These are phyloP conservation scores for Candida endomychidarum DNA, from an alignment of 805 yeast species.

Conservation along the genomic window DNA sequence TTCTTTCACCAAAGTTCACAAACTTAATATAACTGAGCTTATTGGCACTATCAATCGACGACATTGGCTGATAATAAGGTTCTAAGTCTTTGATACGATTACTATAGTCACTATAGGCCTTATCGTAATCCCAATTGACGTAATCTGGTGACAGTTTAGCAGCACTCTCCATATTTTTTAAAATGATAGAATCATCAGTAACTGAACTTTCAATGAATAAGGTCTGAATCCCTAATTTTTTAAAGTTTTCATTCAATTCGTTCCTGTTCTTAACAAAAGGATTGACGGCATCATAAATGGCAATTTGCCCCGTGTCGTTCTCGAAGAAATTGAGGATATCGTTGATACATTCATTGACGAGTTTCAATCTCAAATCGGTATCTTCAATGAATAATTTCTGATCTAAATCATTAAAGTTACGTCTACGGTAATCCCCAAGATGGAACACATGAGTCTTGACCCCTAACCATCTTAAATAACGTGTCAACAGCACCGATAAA, in stretches of 20 bases:
- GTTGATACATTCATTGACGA: slow-evolving; percentile 60
- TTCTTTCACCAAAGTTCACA: slow-evolving; percentile 84
- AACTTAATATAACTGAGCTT: slow-evolving; percentile 74
- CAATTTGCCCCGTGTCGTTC: slow-evolving; percentile 85
- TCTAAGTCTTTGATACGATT: slow-evolving; percentile 67
- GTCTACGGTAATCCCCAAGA: slow-evolving; percentile 84
- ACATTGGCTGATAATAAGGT: slow-evolving; percentile 72
- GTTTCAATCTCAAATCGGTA: slow-evolving; percentile 54
- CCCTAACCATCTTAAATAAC: slow-evolving; percentile 95
- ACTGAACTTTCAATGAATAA: slow-evolving; percentile 86
- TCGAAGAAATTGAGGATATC: slow-evolving; percentile 74
- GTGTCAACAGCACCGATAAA: slow-evolving; percentile 83
- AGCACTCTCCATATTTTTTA: slow-evolving; percentile 71
- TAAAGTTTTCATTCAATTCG: slow-evolving; percentile 54
- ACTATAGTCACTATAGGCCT: slow-evolving; percentile 76
- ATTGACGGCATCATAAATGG: slow-evolving; percentile 93
- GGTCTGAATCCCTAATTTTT: slow-evolving; percentile 63
- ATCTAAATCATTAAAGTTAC: slow-evolving; percentile 48
- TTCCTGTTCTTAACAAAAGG: slow-evolving; percentile 70
- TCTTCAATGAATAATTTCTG: slow-evolving; percentile 41
- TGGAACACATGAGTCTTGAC: slow-evolving; percentile 91
- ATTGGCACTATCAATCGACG: slow-evolving; percentile 39
- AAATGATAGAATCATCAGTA: slow-evolving; percentile 66
- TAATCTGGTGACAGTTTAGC: slow-evolving; percentile 91
- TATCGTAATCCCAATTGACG: slow-evolving; percentile 65